Evolutionary conservation across 164 flowering plant species (phyloP).

Genomic region (Echeveria elegans): DNA sequence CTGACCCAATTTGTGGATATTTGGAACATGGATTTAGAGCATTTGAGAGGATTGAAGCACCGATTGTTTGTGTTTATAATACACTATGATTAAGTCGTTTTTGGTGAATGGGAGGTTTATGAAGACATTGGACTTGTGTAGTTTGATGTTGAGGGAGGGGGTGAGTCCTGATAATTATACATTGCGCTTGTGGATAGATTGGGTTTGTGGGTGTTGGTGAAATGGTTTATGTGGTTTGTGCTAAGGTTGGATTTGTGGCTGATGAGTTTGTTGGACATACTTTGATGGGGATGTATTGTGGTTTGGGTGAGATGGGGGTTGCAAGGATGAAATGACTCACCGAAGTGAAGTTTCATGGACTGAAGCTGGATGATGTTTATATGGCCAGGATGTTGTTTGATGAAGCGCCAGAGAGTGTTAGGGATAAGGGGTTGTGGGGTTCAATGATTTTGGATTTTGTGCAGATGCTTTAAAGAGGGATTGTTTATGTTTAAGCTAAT

Average conservation of each 20-base stretch:
- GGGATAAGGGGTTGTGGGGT: conserved; percentile 61
- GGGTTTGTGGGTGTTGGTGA: conserved; percentile 23
- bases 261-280: conserved; percentile 44
- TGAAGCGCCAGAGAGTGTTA: conserved; percentile 27
- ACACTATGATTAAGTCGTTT: conserved; percentile 56
- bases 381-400: conserved; percentile 43
- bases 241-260: conserved; percentile 32
- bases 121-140: conserved; percentile 21
- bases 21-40: conserved; percentile 28
- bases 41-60: conserved; percentile 30
- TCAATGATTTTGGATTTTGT: conserved; percentile 61
- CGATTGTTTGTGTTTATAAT: conserved; percentile 55
- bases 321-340: conserved; percentile 38
- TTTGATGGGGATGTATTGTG: conserved; percentile 38
- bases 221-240: conserved; percentile 29
- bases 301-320: conserved; percentile 19
- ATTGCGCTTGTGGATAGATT: conserved; percentile 40
- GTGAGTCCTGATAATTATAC: conserved; percentile 50
- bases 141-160: conserved; percentile 23
- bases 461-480: conserved; percentile 56
- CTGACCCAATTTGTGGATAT: conserved; percentile 33
- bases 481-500: conserved; percentile 41
- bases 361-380: conserved; percentile 41
- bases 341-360: conserved; percentile 45
- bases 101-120: conserved; percentile 21